Evolutionary conservation across 805 yeast species (phyloP), one percentile per base, ranked within the genome.

Genomic region (Nakazawaea ernobii): DNA sequence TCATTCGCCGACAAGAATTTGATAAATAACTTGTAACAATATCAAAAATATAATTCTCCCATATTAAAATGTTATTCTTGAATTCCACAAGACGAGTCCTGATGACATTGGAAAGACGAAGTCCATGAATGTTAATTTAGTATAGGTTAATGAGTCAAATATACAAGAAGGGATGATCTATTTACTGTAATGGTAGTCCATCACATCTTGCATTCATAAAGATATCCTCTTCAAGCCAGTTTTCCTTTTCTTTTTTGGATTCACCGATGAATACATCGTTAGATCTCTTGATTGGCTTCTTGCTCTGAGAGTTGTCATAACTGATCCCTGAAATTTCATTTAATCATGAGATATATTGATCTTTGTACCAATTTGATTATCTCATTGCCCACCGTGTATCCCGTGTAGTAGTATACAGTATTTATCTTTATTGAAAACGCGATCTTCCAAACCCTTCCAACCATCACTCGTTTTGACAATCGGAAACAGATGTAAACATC

Each of bases 1-100:
- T 70, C 37, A 71, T 66, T 52, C 70, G 74, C 76, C 76, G 73
- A 51, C 70, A 70, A 2, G 76, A 74, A 52, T 73, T 77, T 14
- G 64, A 49, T 8, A 73, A 54, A 20, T 72, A 57, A 26, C 62
- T 61, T 42, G 60, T 61, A 49, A 70, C 42, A 4, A 36, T 61
- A 7, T 60, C 54, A 17, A 67, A 52, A 13, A 71, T 58, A n/a
- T 63, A 67, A 49, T 62, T 50, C 42, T 58, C 60, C 37, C 55
- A 45, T 32, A 73, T 7, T 48, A 51, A 15, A 48, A 52, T 39
- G 70, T 56, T 4, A 69, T 70, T 26, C 54, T 51, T 2, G 59
- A 55, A 35, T 64, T 68, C 48, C 75, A 67, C 52, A 68, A 57
- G 2, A 67, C 75, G 41, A 73, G 57, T 52, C 73, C 78, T 52